Conservation (phyloP, 2,329 filamentous ascomycete genomes). For the Allantophomopsis cytisporea region DNA sequence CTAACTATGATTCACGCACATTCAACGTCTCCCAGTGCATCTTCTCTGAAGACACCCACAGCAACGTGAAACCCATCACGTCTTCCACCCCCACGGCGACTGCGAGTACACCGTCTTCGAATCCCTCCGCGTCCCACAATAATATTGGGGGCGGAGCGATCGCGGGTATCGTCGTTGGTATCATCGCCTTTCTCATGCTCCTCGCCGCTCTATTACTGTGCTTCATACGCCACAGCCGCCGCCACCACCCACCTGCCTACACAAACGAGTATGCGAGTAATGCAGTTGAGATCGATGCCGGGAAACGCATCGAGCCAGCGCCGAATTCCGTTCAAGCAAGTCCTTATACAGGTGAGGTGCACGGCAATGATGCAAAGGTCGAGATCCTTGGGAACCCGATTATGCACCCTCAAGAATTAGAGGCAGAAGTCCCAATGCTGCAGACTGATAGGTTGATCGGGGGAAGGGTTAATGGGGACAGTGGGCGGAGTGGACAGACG, state of each 20-base stretch:
- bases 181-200: slow-evolving; percentile 3
- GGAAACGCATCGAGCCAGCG: slow-evolving; percentile 1
- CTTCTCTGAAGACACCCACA: slow-evolving; percentile 6
- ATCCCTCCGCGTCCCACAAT: slow-evolving; percentile 3
- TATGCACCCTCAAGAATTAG: slow-evolving; percentile 13
- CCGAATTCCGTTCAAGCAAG: slow-evolving; percentile 5
- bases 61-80: slow-evolving; percentile 11
- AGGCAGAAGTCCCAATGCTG: slow-evolving; percentile 5
- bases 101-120: slow-evolving; percentile 10
- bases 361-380: slow-evolving; percentile 7
- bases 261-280: too few species aligned
- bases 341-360: slow-evolving; percentile 5
- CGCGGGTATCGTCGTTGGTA: slow-evolving; percentile 11
- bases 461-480: background rate
- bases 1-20: slow-evolving; percentile 17
- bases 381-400: slow-evolving; percentile 12
- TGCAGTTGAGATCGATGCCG: slow-evolving; percentile 7
- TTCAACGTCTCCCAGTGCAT: slow-evolving; percentile 17
- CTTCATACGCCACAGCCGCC: slow-evolving; percentile 6
- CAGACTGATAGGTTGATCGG: background rate
- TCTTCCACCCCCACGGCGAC: slow-evolving; percentile 10
- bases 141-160: slow-evolving; percentile 10
- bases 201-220: slow-evolving; percentile 6
- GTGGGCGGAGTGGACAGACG: background rate
- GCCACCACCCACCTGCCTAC: background rate